Base-by-base conservation (phyloP, 1,284 basidiomycete species). In the Volvariella volvacea region DNA sequence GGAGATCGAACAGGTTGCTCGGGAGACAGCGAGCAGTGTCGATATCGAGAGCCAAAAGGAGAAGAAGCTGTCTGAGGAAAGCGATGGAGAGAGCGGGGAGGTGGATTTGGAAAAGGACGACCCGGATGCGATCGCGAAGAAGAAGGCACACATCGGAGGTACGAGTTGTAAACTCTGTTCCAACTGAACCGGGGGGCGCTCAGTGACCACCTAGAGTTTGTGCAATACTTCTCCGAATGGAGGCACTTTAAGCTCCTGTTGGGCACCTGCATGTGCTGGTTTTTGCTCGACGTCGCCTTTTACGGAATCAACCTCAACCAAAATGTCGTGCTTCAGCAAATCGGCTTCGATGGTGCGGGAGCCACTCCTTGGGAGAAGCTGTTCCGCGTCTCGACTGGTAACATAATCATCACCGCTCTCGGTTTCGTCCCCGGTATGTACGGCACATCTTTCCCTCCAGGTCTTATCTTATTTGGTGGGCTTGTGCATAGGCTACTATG, bases 281-380 rank as follows among this genome's bases (percentile, higher is more conserved):
- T 28, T 28, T 28, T 28, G 25, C 25, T 28, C 14, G 68, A 71
- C 45, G 56, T 71, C 22, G 65, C 67, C 0, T 85, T 84, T 61
- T 85, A 88, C 60, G 85, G 86, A 2, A 83, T 88, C 64, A 88
- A 87, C 62, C 65, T 88, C 37, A 89, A 89, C 68, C 77, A 83
- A 52, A 83, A 80, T 53, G 80, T 86, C 52, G 84, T 86, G 10
- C 69, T 86, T 4, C 66, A 79, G 52, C 69, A 80, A 56, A 85
- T 86, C 17, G 81, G 81, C 2, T 85, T 72, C 48, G 81, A 68
- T 45, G 83, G 81, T 7, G 63, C 50, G 39, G 56, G 58, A 1
- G 80, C 80, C 4, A 68, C 74, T 1, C 65, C 78, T 3, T 86
- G 81, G 82, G 61, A 77, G 41, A 68, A 73, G 30, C 65, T 86